Base-by-base conservation (phyloP, 2,329 filamentous ascomycete species). In the Calonectria pseudoturangicola region DNA sequence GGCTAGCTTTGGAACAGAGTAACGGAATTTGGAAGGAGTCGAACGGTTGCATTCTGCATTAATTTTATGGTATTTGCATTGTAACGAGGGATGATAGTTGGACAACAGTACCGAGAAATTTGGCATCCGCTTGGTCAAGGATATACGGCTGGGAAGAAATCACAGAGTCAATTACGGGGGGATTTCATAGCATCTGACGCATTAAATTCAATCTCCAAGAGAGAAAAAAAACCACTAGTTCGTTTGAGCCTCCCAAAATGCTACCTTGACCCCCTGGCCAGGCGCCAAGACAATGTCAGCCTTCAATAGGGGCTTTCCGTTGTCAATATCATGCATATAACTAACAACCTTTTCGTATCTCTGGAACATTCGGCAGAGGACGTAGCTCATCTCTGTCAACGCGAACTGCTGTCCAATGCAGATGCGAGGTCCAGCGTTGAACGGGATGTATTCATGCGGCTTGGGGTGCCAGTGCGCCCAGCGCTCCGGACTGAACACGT, bases 381-480 rank as follows among this genome's bases (percentile, higher is more conserved):
- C 92, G 81, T 96, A 96, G 36, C 86, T 86, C 86, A 94, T 94
- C 86, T 96, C 93, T 0, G 93, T 95, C 58, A 96, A 84, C 16
- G 94, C 94, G 82, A 95, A 96, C 83, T 96, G 93, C 87, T 96
- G 93, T 2, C 93, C 93, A 72, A 95, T 91, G 83, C 93, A 94
- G 80, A 94, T 93, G 39, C 93, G 86, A 51, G 93, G 92, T 1
- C 93, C 93, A 13, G 92, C 92, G 81, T 94, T 95, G 83, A 95
- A 95, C 4, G 93, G 93, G 50, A 95, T 88, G 81, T 93, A 95
- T 74, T 92, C 89, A 91, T 93, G 94, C 0, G 90, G 90, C 79
- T 88, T 89, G 0, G 92, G 92, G 79, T 91, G 89, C 89, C 91
- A 91, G 76, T 83, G 73, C 63, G 83, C 84, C 93, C 93, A 95